A percentile compares a stretch with the other conserved stretches of the same genome.
Conservation (phyloP, 306 rosid species). For the Quercus dentata region DNA sequence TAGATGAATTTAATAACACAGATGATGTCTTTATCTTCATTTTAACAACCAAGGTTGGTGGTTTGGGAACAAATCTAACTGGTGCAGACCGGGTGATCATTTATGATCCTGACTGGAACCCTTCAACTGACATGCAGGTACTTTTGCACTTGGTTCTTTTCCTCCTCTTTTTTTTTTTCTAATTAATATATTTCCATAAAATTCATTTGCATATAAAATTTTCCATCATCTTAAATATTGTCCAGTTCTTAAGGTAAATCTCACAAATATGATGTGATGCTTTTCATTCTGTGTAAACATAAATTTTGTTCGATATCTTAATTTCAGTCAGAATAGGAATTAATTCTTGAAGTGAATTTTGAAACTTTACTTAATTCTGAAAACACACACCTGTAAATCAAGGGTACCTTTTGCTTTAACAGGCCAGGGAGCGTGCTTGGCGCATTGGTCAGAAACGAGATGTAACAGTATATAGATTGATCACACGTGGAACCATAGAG, state of each 20-base stretch:
- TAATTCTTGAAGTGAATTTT: constrained; percentile 2
- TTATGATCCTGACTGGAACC: constrained; percentile 97
- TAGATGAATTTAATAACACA: constrained; percentile 88
- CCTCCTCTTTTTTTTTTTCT: not conserved
- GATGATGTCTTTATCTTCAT: constrained; percentile 74
- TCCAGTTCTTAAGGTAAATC: not conserved
- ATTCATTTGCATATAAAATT: not conserved
- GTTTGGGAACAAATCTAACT: constrained; percentile 92
- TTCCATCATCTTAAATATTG: constrained; percentile 6
- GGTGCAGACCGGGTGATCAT: constrained; percentile 96
- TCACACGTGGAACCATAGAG: constrained; percentile 94
- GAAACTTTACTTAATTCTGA: not conserved
- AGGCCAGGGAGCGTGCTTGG: constrained; percentile 99
- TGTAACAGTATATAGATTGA: constrained; percentile 87
- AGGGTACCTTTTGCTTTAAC: constrained; percentile 25
- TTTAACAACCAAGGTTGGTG: constrained; percentile 97
- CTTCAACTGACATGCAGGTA: constrained; percentile 97
- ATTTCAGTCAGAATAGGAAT: constrained; percentile 12
- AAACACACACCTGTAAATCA: constrained; percentile 21
- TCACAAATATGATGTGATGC: constrained; percentile 7
- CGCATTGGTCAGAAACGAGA: constrained; percentile 98
- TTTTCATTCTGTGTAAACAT: not conserved
- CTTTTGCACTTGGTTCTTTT: not conserved
- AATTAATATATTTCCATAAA: constrained; percentile 8
- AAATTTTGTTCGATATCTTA: constrained; percentile 17